Conservation (phyloP, 2,329 filamentous ascomycete genomes). For the Trichophyton mentagrophytes region DNA sequence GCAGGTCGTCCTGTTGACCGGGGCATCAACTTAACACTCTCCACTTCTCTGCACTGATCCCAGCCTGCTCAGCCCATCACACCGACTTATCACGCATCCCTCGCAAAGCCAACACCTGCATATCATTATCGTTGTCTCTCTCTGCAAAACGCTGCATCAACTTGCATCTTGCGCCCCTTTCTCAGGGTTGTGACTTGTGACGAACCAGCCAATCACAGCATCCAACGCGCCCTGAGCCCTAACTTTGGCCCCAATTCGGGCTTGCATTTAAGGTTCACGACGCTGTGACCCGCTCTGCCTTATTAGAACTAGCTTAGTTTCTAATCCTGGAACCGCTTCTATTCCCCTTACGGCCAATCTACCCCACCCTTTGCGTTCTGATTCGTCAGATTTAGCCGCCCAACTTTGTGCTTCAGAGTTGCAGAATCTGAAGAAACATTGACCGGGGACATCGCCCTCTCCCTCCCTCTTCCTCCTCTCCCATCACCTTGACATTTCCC, state of each 20-base stretch:
- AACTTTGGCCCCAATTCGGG: slow-evolving; percentile 10
- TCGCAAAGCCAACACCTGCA: neutral
- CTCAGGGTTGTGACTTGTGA: neutral
- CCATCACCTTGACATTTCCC: neutral
- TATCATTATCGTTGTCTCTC: neutral
- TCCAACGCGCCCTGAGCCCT: slow-evolving; percentile 4
- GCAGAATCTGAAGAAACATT: neutral
- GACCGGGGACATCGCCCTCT: neutral
- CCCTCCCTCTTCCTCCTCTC: no score
- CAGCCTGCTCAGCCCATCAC: neutral
- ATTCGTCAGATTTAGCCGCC: slow-evolving; percentile 11
- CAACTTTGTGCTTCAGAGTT: slow-evolving; percentile 5
- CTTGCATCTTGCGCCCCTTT: neutral
- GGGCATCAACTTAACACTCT: neutral
- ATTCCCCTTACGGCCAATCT: neutral
- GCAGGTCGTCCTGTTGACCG: neutral
- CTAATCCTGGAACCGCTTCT: slow-evolving; percentile 10
- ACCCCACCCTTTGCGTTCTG: neutral
- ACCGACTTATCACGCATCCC: slow-evolving; percentile 2
- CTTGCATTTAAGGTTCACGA: slow-evolving; percentile 4
- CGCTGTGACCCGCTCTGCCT: slow-evolving; percentile 7
- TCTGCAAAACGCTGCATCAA: neutral
- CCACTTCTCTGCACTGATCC: slow-evolving; percentile 2
- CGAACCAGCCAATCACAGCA: slow-evolving; percentile 7
- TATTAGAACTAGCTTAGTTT: slow-evolving; percentile 9